Evolutionary conservation across 73 alveolate species (phyloP).

Genomic region (Durusdinium trenchii): DNA sequence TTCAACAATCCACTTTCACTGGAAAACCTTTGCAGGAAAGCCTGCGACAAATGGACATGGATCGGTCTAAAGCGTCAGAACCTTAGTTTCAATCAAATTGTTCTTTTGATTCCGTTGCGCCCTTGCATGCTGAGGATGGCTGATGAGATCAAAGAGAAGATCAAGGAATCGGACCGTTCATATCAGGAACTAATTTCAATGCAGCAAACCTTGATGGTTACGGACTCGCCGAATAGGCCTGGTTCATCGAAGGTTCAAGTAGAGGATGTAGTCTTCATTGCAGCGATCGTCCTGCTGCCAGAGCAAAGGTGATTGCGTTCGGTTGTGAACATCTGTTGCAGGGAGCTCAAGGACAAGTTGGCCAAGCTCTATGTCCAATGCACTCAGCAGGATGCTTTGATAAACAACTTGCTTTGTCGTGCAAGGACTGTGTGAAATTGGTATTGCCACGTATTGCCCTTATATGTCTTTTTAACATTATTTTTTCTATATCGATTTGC

Average conservation of each 20-base stretch:
- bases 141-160: neutral
- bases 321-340: too few species aligned
- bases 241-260: neutral
- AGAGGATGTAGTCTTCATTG: neutral
- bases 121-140: neutral
- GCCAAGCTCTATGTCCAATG: neutral
- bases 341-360: neutral
- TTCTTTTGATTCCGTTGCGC: too few species aligned
- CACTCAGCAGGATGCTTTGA: neutral
- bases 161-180: neutral
- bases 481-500: too few species aligned
- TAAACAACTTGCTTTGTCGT: slow-evolving; percentile 1
- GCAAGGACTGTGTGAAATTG: neutral
- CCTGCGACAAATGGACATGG: neutral
- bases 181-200: neutral
- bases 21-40: neutral
- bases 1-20: neutral
- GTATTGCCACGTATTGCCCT: too few species aligned
- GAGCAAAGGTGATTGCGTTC: too few species aligned
- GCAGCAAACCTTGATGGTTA: neutral
- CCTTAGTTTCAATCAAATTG: neutral
- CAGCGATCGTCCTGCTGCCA: neutral
- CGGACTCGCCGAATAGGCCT: neutral
- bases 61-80: neutral
- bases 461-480: too few species aligned